phyloP scores from a whole-genome alignment of 257 asterid species.

The Oldenlandia corymbosa region DNA sequence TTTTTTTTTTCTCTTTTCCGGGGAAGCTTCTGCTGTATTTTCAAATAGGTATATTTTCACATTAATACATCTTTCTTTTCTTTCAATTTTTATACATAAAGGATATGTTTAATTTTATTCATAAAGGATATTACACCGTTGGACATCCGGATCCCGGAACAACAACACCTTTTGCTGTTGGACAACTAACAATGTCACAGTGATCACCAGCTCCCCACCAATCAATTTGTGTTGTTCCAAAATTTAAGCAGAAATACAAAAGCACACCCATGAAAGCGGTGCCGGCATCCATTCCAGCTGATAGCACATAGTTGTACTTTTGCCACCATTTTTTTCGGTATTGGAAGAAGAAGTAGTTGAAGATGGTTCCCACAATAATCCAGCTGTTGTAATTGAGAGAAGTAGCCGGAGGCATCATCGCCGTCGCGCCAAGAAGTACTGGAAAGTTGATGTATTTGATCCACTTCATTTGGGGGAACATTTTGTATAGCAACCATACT shows the following conservation, averaged over 20 bases:
- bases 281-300: conserved; percentile 79
- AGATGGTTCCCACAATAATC: conserved; percentile 43
- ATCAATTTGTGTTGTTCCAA: conserved; percentile 12
- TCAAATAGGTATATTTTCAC: too few species aligned
- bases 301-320: conserved; percentile 57
- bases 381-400: conserved; percentile 66
- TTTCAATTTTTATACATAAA: too few species aligned
- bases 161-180: conserved; percentile 50
- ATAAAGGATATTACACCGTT: too few species aligned
- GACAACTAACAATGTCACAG: conserved; percentile 51
- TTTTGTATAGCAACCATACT: conserved; percentile 41
- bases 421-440: conserved; percentile 54
- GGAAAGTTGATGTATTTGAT: conserved; percentile 54
- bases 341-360: conserved; percentile 47
- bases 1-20: too few species aligned
- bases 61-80: too few species aligned
- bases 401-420: conserved; percentile 57
- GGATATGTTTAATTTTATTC: too few species aligned
- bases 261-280: conserved; percentile 68
- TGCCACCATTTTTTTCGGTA: conserved; percentile 71
- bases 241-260: conserved; percentile 33
- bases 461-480: conserved; percentile 51
- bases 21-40: too few species aligned
- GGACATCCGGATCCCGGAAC: conserved; percentile 60
- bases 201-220: conserved; percentile 70